Conservation (phyloP, 2,329 filamentous ascomycete genomes). For the Emmonsiellopsis sp. region DNA sequence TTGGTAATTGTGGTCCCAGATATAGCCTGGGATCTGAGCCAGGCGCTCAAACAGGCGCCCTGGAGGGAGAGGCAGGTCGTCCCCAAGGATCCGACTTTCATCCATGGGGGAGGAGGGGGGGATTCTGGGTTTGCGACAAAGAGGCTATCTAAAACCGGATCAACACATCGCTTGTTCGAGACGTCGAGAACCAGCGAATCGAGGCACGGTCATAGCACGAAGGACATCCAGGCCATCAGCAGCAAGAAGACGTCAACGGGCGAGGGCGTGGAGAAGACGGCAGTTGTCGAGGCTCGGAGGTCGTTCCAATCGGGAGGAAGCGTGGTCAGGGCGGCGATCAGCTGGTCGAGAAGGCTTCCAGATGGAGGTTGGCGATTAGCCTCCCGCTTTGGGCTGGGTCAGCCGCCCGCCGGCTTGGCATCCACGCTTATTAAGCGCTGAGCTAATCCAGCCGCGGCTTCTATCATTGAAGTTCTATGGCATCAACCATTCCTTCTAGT, state of each 20-base stretch:
- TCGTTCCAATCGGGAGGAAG: neutral
- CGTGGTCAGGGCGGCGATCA: neutral
- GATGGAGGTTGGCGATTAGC: too few species aligned
- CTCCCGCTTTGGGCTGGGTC: too few species aligned
- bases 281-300: neutral
- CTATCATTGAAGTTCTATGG: too few species aligned
- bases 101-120: slow-evolving; percentile 13
- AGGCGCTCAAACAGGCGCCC: slow-evolving; percentile 64
- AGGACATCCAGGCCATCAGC: neutral
- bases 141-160: neutral
- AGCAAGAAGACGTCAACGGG: neutral
- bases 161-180: neutral
- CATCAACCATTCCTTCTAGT: too few species aligned
- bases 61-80: slow-evolving; percentile 48
- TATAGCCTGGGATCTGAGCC: slow-evolving; percentile 63
- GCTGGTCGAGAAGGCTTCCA: neutral
- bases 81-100: slow-evolving; percentile 29
- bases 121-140: neutral
- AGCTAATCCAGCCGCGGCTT: too few species aligned
- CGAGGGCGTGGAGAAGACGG: neutral
- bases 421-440: too few species aligned
- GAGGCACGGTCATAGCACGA: neutral
- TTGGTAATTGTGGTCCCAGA: slow-evolving; percentile 58
- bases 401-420: too few species aligned
- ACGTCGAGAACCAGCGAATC: neutral